Conservation (phyloP, 2,329 filamentous ascomycete genomes). For the Trichophaea hybrida region DNA sequence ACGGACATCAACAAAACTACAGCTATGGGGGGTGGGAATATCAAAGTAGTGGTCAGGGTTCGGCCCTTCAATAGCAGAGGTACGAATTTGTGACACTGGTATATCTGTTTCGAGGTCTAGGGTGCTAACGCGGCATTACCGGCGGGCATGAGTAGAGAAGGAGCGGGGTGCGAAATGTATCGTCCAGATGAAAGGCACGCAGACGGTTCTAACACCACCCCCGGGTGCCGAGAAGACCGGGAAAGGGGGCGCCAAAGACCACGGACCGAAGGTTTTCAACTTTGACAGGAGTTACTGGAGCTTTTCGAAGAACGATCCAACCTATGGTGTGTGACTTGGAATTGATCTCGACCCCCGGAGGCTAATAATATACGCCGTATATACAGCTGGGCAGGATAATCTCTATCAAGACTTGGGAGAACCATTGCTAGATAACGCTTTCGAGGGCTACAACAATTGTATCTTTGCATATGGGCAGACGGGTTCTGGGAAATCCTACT, state of each 20-base stretch:
- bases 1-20: background rate
- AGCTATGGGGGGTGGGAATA: slow-evolving; percentile 50
- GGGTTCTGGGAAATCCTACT: slow-evolving; percentile 96
- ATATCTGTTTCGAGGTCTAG: background rate
- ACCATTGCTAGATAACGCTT: slow-evolving; percentile 91
- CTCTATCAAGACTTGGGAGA: slow-evolving; percentile 77
- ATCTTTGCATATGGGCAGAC: slow-evolving; percentile 99
- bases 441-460: slow-evolving; percentile 97
- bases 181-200: slow-evolving; percentile 85
- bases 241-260: slow-evolving; percentile 47
- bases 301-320: slow-evolving; percentile 64
- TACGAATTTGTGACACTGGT: slow-evolving; percentile 31
- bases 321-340: slow-evolving; percentile 43
- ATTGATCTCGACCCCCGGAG: background rate
- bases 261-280: slow-evolving; percentile 70
- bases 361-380: background rate
- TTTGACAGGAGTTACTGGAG: slow-evolving; percentile 99
- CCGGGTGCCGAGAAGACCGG: slow-evolving; percentile 34
- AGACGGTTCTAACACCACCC: slow-evolving; percentile 72
- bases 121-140: background rate
- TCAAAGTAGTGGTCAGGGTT: slow-evolving; percentile 97
- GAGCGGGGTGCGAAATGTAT: slow-evolving; percentile 91
- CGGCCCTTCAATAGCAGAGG: slow-evolving; percentile 93
- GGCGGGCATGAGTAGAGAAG: slow-evolving; percentile 46
- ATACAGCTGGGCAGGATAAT: slow-evolving; percentile 59